Conservation (phyloP, 1,284 basidiomycete genomes). For the Moesziomyces aphidis region DNA sequence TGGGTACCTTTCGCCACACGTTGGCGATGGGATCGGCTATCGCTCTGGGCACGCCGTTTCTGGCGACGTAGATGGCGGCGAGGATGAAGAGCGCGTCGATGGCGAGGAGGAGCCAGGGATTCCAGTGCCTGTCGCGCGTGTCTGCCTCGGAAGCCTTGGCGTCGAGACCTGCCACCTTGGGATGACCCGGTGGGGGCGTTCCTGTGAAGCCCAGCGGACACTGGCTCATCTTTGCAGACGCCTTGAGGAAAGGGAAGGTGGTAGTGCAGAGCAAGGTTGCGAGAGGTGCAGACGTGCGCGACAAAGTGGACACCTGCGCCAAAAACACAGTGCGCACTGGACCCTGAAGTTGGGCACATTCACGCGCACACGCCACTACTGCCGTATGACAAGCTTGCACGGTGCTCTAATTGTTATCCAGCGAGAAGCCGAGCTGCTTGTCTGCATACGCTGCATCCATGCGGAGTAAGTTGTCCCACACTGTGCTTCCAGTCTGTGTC, state of each 20-base stretch:
- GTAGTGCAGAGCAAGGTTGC: no score
- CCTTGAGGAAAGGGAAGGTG: not conserved
- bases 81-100: slow-evolving; percentile 34
- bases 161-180: slow-evolving; percentile 30
- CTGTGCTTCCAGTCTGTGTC: slow-evolving; percentile 12
- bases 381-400: not conserved
- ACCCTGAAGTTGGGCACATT: slow-evolving; percentile 2
- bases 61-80: slow-evolving; percentile 33
- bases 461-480: slow-evolving; percentile 75
- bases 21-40: slow-evolving; percentile 18
- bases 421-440: slow-evolving; percentile 61
- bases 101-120: slow-evolving; percentile 35
- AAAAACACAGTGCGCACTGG: not conserved
- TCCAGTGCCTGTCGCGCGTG: slow-evolving; percentile 12
- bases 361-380: no score
- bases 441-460: slow-evolving; percentile 73
- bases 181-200: slow-evolving; percentile 48
- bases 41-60: slow-evolving; percentile 28
- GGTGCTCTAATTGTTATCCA: slow-evolving; percentile 32
- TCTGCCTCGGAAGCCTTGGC: not conserved
- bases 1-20: slow-evolving; percentile 1
- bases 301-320: no score
- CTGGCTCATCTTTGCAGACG: slow-evolving; percentile 20
- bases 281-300: no score
- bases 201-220: slow-evolving; percentile 54